Evolutionary conservation across 208 protist species (phyloP).

Genomic region (Leishmania aethiopica): DNA sequence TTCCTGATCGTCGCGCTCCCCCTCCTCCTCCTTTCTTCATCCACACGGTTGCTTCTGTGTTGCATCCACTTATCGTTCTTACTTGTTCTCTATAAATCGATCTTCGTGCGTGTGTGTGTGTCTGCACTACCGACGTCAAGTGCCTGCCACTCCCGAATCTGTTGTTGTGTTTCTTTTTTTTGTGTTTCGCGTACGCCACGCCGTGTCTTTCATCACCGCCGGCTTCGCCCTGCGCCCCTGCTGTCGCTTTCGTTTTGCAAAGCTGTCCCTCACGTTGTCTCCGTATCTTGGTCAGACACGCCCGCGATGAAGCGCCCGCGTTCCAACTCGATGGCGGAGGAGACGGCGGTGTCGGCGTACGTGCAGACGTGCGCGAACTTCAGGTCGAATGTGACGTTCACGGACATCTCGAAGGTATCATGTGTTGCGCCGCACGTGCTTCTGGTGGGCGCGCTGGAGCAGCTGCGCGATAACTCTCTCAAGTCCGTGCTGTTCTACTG

Average conservation of each 20-base stretch:
- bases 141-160: background rate
- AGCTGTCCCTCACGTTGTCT: background rate
- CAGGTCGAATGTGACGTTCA: slow-evolving; percentile 62
- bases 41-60: background rate
- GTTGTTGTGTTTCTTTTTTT: no score
- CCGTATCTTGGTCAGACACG: slow-evolving; percentile 5
- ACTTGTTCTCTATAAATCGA: no score
- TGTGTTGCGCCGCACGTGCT: slow-evolving; percentile 42
- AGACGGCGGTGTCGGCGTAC: slow-evolving; percentile 42
- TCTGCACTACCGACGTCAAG: background rate
- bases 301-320: slow-evolving; percentile 33
- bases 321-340: slow-evolving; percentile 37
- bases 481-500: slow-evolving; percentile 52
- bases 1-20: no score
- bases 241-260: background rate
- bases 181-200: background rate
- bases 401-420: slow-evolving; percentile 41
- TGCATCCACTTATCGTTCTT: background rate
- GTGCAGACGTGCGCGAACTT: slow-evolving; percentile 52
- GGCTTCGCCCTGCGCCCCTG: background rate
- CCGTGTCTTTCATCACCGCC: background rate
- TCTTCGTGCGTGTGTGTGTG: background rate
- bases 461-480: slow-evolving; percentile 48
- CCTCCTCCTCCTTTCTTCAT: background rate
- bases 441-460: slow-evolving; percentile 53